Evolutionary conservation across 108 stramenopile species (phyloP), one percentile per base, ranked within the genome.

Genomic region (Cyclostephanos invisitatus): DNA sequence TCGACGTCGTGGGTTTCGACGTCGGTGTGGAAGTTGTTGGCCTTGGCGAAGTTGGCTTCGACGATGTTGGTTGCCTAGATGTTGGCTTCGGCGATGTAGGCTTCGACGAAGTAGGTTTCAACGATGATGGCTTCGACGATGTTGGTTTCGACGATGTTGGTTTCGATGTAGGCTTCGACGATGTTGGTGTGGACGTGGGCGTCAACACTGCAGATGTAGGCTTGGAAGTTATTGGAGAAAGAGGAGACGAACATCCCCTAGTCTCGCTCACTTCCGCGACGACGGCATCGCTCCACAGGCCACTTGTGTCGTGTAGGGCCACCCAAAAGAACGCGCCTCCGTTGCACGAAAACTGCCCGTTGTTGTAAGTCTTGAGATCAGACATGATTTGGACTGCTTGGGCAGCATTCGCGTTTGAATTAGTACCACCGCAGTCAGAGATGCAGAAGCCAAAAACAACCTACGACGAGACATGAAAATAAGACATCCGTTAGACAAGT

Each of bases 291-390:
- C 75, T 77, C 84, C 84, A 84, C n/a, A 32, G 10, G 11, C 80
- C 84, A 18, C 67, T 58, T 0, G 54, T 37, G 74, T 84, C 84
- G 38, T 81, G 47, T 7, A 22, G 9, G n/a, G 55, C 76, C 24
- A 83, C 80, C 85, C 85, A 86, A 48, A 83, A 86, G 71, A 81
- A 86, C 7, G 85, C 86, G 6, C 86, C 86, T 40, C 86, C 86
- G 60, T 85, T 80, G 55, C 86, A 87, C 10, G 54, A 21, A 46
- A 78, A 77, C 32, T 59, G 49, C 36, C 59, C 58, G 18, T 53
- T 62, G 49, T 75, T 68, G 60, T 68, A 68, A 6, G 64, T 29
- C 32, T 55, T 62, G 28, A 85, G 35, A 3, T 80, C 68, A 8
- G 42, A 29, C 82, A 83, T 81, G 18, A 85, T 71, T 51, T 55